Base-by-base conservation (phyloP, 257 asterid genomes). In the Solanum lignicaule region DNA sequence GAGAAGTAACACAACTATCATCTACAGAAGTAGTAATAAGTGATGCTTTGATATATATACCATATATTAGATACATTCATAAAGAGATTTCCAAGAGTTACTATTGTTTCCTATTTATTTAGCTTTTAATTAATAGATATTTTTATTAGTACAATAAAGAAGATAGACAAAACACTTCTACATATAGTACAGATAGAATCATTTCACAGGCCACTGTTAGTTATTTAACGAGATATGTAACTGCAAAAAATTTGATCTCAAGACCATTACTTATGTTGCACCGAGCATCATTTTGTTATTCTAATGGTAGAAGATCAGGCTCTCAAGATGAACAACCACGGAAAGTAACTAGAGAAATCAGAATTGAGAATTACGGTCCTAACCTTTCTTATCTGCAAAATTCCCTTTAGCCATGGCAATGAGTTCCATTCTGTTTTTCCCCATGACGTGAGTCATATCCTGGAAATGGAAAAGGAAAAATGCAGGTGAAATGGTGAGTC, bases 361-460 rank as follows among this genome's bases (percentile, higher is more conserved):
- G 41, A 83, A 83, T 32, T 33, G 76, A 35, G 74, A 60, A 46
- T 52, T 48, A 85, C 3, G 23, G 35, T n/a, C 88, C 91, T 41
- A 83, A 95, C 98, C 98, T 89, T 91, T 94, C 92, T 92, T 92
- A 88, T 94, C 98, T 60, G 93, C 93, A 25, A 86, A 90, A 86
- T 91, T 93, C 88, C 89, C 98, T 90, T 93, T 94, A 82, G 95
- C 98, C 98, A 94, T 94, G 41, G 97, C 98, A 85, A 95, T 91
- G 86, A 95, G 96, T 90, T 95, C 98, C 86, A 91, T 92, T 90
- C 93, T 94, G 66, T 94, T 94, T 92, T 94, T 95, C 81, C 98
- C 98, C 87, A 92, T 87, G 79, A 92, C 97, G 87, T 94, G 97
- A 46, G 94, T 93, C 98, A 94, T 95, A 87, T 95, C 98, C 98